Evolutionary conservation across 75 land plant species (phyloP).

Genomic region (Isoetes taiwanensis): DNA sequence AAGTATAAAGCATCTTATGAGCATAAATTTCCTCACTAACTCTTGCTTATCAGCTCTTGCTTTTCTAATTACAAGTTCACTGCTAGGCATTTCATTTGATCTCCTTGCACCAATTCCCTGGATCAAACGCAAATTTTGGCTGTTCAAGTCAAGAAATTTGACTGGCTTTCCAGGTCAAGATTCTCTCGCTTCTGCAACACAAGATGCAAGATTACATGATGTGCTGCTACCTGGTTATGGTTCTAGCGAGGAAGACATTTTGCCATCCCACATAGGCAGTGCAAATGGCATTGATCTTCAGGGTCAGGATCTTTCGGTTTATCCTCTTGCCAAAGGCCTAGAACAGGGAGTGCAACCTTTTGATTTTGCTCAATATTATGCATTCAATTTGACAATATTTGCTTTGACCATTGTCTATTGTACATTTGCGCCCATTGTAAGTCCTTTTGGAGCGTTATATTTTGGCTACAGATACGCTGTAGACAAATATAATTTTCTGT

Average conservation of each 20-base stretch:
- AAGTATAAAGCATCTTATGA: slow-evolving; percentile 69
- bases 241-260: slow-evolving; percentile 2
- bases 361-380: slow-evolving; percentile 85
- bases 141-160: slow-evolving; percentile 55
- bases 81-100: slow-evolving; percentile 79
- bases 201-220: slow-evolving; percentile 30
- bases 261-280: background rate
- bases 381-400: slow-evolving; percentile 80
- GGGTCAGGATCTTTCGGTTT: slow-evolving; percentile 49
- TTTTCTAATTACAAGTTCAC: slow-evolving; percentile 69
- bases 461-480: slow-evolving; percentile 81
- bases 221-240: slow-evolving; percentile 35
- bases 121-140: slow-evolving; percentile 62
- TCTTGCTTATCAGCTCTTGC: slow-evolving; percentile 82
- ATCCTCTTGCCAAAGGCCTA: slow-evolving; percentile 42
- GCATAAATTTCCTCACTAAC: slow-evolving; percentile 55
- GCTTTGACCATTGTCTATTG: slow-evolving; percentile 72
- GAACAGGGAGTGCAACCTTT: slow-evolving; percentile 44
- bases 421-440: slow-evolving; percentile 60
- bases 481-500: slow-evolving; percentile 85
- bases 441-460: slow-evolving; percentile 67
- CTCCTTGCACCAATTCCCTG: slow-evolving; percentile 77
- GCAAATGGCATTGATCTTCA: slow-evolving; percentile 26
- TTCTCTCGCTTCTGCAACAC: slow-evolving; percentile 35
- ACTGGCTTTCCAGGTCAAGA: slow-evolving; percentile 50